phyloP scores from a whole-genome alignment of 495 filamentous ascomycete species.

The Aspergillus leporis region DNA sequence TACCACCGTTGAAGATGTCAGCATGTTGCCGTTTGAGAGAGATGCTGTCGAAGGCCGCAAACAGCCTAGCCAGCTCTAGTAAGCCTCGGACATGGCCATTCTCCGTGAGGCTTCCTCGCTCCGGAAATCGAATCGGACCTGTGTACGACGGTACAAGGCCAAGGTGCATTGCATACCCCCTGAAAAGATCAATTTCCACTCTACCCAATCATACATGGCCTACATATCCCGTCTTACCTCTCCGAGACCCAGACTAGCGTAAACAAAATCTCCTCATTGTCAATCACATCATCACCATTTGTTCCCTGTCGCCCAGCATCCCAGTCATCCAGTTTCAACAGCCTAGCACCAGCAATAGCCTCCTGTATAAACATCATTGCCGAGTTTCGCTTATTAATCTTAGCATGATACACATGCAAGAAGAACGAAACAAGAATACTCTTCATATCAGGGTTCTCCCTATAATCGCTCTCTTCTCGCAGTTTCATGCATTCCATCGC shows the following conservation, averaged over 20 bases:
- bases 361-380: constrained; percentile 38
- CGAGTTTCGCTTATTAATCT: constrained; percentile 29
- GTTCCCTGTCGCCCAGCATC: background rate
- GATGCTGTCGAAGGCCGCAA: constrained; percentile 28
- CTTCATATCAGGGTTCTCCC: constrained; percentile 20
- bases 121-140: constrained; percentile 12
- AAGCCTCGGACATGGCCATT: constrained; percentile 29
- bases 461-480: constrained; percentile 13
- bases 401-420: constrained; percentile 38
- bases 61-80: constrained; percentile 29
- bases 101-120: background rate
- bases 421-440: constrained; percentile 33
- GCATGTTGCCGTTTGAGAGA: constrained; percentile 10
- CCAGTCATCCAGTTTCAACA: constrained; percentile 25
- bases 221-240: constrained; percentile 18
- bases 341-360: constrained; percentile 26
- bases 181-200: constrained; percentile 4
- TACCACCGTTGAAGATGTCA: background rate
- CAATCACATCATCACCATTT: constrained; percentile 17
- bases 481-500: constrained; percentile 27
- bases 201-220: background rate
- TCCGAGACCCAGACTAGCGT: constrained; percentile 36
- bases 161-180: constrained; percentile 35
- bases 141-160: constrained; percentile 31
- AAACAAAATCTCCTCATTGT: constrained; percentile 29